Conservation (phyloP, 192 early-diverging fungal genomes). For the Allomyces arbusculus region DNA sequence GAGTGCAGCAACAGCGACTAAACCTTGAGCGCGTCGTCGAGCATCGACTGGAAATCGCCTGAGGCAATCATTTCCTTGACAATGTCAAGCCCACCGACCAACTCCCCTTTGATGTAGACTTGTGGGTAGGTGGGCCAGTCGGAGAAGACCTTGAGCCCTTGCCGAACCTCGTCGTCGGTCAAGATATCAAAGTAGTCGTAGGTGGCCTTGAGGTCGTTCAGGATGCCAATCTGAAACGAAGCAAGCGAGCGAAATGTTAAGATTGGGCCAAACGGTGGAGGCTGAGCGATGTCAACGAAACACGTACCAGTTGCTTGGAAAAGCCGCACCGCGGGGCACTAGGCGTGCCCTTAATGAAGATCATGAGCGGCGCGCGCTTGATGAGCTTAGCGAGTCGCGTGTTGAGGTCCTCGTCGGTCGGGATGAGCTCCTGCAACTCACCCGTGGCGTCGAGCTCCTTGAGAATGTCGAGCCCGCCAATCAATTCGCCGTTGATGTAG, state of each 20-base stretch:
- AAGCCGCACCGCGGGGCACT: constrained; percentile 83
- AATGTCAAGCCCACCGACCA: constrained; percentile 87
- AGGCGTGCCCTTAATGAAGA: constrained; percentile 94
- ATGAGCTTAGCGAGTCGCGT: constrained; percentile 49
- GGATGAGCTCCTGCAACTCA: background rate
- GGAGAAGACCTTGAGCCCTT: constrained; percentile 69
- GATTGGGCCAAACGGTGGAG: background rate
- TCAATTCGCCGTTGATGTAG: constrained; percentile 28
- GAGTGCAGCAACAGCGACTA: too few relatives aligned
- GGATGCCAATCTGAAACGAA: constrained; percentile 32
- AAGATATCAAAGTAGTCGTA: constrained; percentile 87
- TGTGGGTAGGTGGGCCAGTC: constrained; percentile 96
- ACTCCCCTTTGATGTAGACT: constrained; percentile 77
- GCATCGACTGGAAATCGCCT: constrained; percentile 12
- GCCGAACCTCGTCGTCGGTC: constrained; percentile 74
- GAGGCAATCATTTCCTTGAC: constrained; percentile 62
- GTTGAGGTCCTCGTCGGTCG: constrained; percentile 28
- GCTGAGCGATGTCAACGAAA: background rate
- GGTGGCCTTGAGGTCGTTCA: constrained; percentile 49
- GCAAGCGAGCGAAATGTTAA: background rate
- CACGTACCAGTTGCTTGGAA: constrained; percentile 25
- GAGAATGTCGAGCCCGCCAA: constrained; percentile 36
- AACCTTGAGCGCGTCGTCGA: background rate
- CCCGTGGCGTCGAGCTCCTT: constrained; percentile 22
- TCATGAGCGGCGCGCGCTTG: constrained; percentile 55